Base-by-base conservation (phyloP, 495 filamentous ascomycete species). In the Eremomyces bilateralis region DNA sequence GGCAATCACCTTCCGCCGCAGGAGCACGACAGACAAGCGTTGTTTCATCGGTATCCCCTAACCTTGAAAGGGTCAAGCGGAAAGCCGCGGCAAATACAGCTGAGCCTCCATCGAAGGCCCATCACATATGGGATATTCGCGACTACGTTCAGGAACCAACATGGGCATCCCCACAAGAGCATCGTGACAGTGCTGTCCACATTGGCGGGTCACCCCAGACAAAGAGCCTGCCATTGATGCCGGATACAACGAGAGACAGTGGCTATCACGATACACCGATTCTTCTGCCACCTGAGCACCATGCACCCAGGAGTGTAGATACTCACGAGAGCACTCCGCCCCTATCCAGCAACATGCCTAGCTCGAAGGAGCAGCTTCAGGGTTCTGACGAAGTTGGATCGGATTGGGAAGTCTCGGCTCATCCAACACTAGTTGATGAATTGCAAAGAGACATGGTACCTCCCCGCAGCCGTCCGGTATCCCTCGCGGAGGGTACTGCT, bases 111-210 rank as follows among this genome's bases (percentile, higher is more conserved):
- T 28, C 24, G 24, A 8, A 8, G 13, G 13, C 24, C 13, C 8
- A 28, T 28, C 8, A 8, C 8, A 28, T 13, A 13, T 28, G 8
- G 8, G 24, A 8, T 13, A 13, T 13, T 13, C 8, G 24, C 24
- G 24, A 8, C 8, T 13, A 8, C 24, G 24, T 13, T 28, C 13
- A 11, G 6, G 30, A 48, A 27, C 40, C 44, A 6, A 44, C 50
- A 30, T 50, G 49, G 47, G 44, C 41, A 10, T 53, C 50, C 33
- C 40, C 40, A 29, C 29, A 29, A n/a, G n/a, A n/a, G 21, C 56
- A 55, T 55, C 57, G 64, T 42, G 62, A 65, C 36, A 61, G 60
- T 38, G 62, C 54, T 42, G 53, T 65, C 43, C 54, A 60, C 45
- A 53, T 66, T 42, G 54, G 48, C 44, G 64, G 65, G 45, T 63